phyloP scores from a whole-genome alignment of 345 rosid species.

The Psidium guajava region DNA sequence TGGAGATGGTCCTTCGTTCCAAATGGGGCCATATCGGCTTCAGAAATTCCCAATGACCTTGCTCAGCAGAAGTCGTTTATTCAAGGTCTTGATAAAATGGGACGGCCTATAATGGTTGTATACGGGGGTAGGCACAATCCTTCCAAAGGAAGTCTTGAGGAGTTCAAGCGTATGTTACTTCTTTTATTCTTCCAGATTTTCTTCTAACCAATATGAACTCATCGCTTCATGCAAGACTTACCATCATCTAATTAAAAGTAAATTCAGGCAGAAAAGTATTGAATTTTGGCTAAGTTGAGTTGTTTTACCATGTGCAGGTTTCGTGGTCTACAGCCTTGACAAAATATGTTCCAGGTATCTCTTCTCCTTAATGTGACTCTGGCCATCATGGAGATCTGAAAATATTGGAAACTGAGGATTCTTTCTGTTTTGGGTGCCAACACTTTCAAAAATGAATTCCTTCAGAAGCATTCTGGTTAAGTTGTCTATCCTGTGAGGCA shows the following conservation, averaged over 20 bases:
- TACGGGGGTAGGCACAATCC: conserved; percentile 61
- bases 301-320: conserved; percentile 24
- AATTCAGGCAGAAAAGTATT: not conserved
- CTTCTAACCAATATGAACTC: not conserved
- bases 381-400: not conserved
- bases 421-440: too few species aligned
- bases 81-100: conserved; percentile 68
- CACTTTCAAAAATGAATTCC: not conserved
- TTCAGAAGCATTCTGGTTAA: not conserved
- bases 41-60: conserved; percentile 49
- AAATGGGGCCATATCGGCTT: conserved; percentile 37
- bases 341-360: conserved; percentile 57
- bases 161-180: conserved; percentile 56
- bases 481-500: not conserved
- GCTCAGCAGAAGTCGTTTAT: conserved; percentile 57
- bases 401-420: not conserved
- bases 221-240: not conserved
- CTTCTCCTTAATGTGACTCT: not conserved
- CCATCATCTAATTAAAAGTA: not conserved
- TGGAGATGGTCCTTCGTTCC: conserved; percentile 59
- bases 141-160: conserved; percentile 50
- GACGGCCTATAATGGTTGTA: conserved; percentile 52
- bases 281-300: not conserved
- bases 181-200: not conserved
- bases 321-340: conserved; percentile 55